Percentiles rank a stretch among this genome's conserved stretches.
phyloP scores from a whole-genome alignment of 2,329 filamentous ascomycete genomes.

The Claviceps sp. region DNA sequence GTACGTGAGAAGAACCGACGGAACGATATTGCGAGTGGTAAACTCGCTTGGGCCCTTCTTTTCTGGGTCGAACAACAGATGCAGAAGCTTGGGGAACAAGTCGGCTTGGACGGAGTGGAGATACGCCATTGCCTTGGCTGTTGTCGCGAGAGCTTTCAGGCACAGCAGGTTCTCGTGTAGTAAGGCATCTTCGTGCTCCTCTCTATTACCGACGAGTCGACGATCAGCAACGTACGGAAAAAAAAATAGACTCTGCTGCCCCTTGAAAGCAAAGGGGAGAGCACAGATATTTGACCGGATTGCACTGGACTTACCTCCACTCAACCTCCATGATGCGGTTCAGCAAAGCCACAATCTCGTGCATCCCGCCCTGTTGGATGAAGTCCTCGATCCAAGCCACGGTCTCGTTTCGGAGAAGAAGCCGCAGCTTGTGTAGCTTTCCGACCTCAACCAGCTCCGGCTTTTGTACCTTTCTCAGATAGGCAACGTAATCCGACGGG shows the following conservation, averaged over 20 bases:
- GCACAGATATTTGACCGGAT: background rate
- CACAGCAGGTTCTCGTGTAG: slow-evolving; percentile 88
- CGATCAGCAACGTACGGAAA: background rate
- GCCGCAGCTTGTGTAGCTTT: slow-evolving; percentile 81
- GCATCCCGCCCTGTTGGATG: slow-evolving; percentile 80
- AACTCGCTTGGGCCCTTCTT: slow-evolving; percentile 97
- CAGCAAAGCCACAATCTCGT: slow-evolving; percentile 73
- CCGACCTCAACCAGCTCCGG: slow-evolving; percentile 84
- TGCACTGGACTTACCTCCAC: slow-evolving; percentile 55
- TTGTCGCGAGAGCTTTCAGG: slow-evolving; percentile 88
- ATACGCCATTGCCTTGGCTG: slow-evolving; percentile 70
- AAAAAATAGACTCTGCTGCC: background rate
- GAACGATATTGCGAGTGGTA: slow-evolving; percentile 80
- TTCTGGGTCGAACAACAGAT: slow-evolving; percentile 93
- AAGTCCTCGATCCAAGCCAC: slow-evolving; percentile 93
- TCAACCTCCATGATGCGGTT: slow-evolving; percentile 91
- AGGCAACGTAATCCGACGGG: slow-evolving; percentile 74
- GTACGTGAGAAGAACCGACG: slow-evolving; percentile 79
- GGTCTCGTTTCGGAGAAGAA: slow-evolving; percentile 85
- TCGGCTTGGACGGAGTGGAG: slow-evolving; percentile 66
- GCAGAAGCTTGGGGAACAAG: slow-evolving; percentile 73
- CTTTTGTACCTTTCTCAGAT: slow-evolving; percentile 67
- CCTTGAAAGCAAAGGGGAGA: background rate
- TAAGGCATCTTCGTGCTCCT: slow-evolving; percentile 89
- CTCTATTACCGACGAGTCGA: slow-evolving; percentile 34